A percentile compares a stretch with the other conserved stretches of the same genome.
phyloP scores from a whole-genome alignment of 2,329 filamentous ascomycete genomes.

The Paecilomyces dactylethromorphus region DNA sequence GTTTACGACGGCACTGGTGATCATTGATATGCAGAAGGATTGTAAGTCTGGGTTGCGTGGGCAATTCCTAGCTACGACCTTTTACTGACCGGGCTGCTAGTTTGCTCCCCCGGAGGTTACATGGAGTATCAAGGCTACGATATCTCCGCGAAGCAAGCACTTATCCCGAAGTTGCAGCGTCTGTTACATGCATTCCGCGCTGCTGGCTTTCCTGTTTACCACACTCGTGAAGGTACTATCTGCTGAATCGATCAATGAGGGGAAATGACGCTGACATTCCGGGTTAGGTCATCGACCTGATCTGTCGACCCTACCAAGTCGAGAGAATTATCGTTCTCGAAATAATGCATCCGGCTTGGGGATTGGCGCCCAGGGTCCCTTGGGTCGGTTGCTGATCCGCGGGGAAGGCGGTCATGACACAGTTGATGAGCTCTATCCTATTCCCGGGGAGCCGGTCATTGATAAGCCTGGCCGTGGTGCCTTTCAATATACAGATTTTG shows the following conservation, averaged over 20 bases:
- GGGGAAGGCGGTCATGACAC: constrained; percentile 54
- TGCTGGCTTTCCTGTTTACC: constrained; percentile 36
- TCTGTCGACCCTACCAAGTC: constrained; percentile 49
- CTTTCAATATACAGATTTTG: constrained; percentile 50
- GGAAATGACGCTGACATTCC: not conserved
- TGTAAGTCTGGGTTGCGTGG: constrained; percentile 24
- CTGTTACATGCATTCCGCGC: constrained; percentile 33
- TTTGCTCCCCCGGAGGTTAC: constrained; percentile 39
- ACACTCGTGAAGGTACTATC: constrained; percentile 38
- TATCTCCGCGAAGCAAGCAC: constrained; percentile 29
- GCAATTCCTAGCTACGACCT: not conserved
- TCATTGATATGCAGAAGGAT: constrained; percentile 45
- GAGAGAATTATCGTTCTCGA: constrained; percentile 48
- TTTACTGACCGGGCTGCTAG: constrained; percentile 17
- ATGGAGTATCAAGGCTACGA: constrained; percentile 41
- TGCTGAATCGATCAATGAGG: not conserved
- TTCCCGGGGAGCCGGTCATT: constrained; percentile 43
- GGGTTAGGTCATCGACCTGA: constrained; percentile 43
- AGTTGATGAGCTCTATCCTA: constrained; percentile 47
- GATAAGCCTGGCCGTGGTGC: constrained; percentile 51
- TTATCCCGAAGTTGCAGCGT: constrained; percentile 36
- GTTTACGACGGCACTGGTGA: constrained; percentile 39
- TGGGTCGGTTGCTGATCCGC: constrained; percentile 53
- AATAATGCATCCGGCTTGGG: constrained; percentile 47
- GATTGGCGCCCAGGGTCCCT: constrained; percentile 47